phyloP scores from a whole-genome alignment of 345 rosid species.

The Acer negundo region DNA sequence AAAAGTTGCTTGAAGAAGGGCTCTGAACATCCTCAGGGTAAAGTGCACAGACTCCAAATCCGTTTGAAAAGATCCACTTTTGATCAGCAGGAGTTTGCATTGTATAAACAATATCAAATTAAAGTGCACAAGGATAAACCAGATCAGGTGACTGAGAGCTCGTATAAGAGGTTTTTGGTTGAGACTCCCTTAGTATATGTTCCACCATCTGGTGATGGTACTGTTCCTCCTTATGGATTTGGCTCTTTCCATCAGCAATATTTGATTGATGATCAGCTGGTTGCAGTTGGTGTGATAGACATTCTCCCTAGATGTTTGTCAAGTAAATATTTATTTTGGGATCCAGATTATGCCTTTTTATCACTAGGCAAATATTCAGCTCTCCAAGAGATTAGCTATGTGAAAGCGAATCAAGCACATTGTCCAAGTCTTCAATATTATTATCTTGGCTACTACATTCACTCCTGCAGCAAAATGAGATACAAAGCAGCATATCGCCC shows the following conservation, averaged over 20 bases:
- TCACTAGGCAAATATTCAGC: conserved; percentile 94
- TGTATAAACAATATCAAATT: conserved; percentile 83
- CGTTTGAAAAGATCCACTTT: conserved; percentile 78
- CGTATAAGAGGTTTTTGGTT: conserved; percentile 76
- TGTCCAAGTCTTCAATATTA: conserved; percentile 83
- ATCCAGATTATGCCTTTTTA: conserved; percentile 87
- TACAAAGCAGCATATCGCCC: conserved; percentile 95
- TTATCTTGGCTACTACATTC: conserved; percentile 97
- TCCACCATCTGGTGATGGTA: conserved; percentile 58
- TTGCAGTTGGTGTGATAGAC: conserved; percentile 95
- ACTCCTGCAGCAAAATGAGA: conserved; percentile 97
- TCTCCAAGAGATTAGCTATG: conserved; percentile 82
- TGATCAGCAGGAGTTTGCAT: conserved; percentile 81
- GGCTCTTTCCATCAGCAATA: conserved; percentile 99
- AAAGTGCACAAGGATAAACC: conserved; percentile 81
- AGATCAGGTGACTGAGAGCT: conserved; percentile 50
- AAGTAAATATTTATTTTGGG: conserved; percentile 96
- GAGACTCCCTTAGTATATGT: conserved; percentile 79
- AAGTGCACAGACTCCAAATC: conserved; percentile 73
- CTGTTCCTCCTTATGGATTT: conserved; percentile 80
- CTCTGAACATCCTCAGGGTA: conserved; percentile 33
- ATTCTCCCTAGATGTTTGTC: conserved; percentile 93
- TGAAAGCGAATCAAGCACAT: conserved; percentile 60
- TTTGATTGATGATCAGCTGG: conserved; percentile 72
- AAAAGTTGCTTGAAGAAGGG: conserved; percentile 40